These are phyloP conservation scores for Aspergillus nanangensis DNA, from an alignment of 495 filamentous ascomycete genomes.

Conservation along the genomic window DNA sequence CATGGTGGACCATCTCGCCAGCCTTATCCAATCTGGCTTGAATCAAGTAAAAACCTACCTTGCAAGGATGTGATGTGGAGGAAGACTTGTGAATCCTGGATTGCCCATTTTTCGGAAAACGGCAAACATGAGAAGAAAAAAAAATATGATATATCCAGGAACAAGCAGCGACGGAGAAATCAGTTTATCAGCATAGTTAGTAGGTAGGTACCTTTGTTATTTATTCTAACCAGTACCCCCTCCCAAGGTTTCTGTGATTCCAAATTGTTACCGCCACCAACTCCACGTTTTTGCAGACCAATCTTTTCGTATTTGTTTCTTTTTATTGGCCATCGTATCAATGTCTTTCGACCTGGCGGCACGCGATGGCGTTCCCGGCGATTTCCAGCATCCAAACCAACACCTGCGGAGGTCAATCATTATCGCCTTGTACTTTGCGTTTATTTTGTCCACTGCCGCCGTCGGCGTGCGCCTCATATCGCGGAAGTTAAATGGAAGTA, in stretches of 20 bases:
- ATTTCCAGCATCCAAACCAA: slow-evolving; percentile 13
- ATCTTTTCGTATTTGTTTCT: not conserved
- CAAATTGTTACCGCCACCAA: slow-evolving; percentile 4
- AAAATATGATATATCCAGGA: no score
- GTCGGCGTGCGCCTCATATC: slow-evolving; percentile 27
- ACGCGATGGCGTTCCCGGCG: not conserved
- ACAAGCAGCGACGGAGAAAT: no score
- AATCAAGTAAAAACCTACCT: no score
- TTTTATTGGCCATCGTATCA: not conserved
- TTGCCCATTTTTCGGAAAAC: no score
- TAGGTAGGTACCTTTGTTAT: slow-evolving; percentile 2
- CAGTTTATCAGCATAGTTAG: not conserved
- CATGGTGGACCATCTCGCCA: not conserved
- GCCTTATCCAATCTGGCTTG: no score
- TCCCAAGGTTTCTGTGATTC: not conserved
- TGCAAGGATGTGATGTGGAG: not conserved
- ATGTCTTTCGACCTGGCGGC: slow-evolving; percentile 2
- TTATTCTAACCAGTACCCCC: not conserved
- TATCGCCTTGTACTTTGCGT: slow-evolving; percentile 26
- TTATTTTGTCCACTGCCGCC: slow-evolving; percentile 22
- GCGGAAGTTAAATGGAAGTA: slow-evolving; percentile 20
- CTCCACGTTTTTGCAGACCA: not conserved
- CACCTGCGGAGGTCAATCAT: slow-evolving; percentile 20
- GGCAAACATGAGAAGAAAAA: no score
- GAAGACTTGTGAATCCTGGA: not conserved